Evolutionary conservation across 2,329 filamentous ascomycete genomes (phyloP).

Genomic region (Cladorrhinum sp.): DNA sequence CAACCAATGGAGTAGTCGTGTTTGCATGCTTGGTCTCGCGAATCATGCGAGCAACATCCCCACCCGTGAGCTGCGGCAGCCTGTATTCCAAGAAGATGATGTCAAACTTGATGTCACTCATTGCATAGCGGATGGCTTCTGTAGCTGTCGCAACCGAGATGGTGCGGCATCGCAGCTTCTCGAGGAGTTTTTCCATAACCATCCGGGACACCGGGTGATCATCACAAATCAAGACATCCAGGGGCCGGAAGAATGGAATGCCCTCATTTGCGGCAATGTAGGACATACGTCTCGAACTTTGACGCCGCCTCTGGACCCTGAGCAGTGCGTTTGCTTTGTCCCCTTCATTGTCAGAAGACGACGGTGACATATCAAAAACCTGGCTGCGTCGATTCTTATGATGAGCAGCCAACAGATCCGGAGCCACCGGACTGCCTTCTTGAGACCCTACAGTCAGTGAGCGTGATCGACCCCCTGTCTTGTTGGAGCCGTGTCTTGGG

Average conservation of each 20-base stretch:
- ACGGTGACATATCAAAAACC: constrained; percentile 93
- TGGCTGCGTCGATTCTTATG: constrained; percentile 92
- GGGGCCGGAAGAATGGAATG: constrained; percentile 74
- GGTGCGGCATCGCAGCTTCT: constrained; percentile 91
- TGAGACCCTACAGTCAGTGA: constrained; percentile 94
- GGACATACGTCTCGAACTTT: constrained; percentile 90
- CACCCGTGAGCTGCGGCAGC: constrained; percentile 88
- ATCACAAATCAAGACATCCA: constrained; percentile 95
- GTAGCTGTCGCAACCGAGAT: constrained; percentile 87
- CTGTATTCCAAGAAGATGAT: constrained; percentile 98
- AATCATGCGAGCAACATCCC: constrained; percentile 96
- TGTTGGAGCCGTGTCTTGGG: constrained; percentile 58
- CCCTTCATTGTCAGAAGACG: constrained; percentile 95
- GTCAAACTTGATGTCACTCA: constrained; percentile 97
- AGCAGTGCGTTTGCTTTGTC: constrained; percentile 79
- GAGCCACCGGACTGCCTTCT: constrained; percentile 74
- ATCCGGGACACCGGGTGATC: constrained; percentile 95
- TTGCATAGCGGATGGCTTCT: constrained; percentile 88
- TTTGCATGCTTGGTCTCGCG: constrained; percentile 95
- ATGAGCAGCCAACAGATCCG: constrained; percentile 64
- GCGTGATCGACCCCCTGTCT: constrained; percentile 68
- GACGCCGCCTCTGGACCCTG: constrained; percentile 88
- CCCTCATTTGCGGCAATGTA: constrained; percentile 80
- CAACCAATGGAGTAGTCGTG: constrained; percentile 89
- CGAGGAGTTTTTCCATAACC: constrained; percentile 97